phyloP scores from a whole-genome alignment of 495 filamentous ascomycete genomes.

The Aspergillus steynii region DNA sequence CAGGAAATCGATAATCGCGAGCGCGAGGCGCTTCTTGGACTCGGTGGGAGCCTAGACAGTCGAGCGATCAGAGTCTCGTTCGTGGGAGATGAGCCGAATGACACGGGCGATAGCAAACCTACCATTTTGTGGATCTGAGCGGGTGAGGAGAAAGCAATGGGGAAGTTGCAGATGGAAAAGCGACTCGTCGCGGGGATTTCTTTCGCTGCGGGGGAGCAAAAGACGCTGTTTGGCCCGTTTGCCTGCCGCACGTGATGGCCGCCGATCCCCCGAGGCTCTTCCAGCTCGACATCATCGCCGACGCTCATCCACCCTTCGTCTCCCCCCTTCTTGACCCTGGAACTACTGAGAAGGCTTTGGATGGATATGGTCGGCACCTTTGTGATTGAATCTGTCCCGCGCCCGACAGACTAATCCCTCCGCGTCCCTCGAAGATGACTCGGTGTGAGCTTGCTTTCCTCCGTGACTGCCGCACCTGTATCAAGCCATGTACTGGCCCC shows the following conservation, averaged over 20 bases:
- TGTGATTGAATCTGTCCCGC: conserved; percentile 22
- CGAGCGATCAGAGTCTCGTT: not conserved
- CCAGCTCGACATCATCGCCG: conserved; percentile 2
- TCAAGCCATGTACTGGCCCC: conserved; percentile 93
- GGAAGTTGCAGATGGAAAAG: not conserved
- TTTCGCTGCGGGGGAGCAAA: conserved; percentile 15
- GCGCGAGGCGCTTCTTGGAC: conserved; percentile 92
- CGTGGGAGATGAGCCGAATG: not conserved
- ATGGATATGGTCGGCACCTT: conserved; percentile 22
- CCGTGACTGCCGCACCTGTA: conserved; percentile 27
- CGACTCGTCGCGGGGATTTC: conserved; percentile 11
- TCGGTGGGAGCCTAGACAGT: conserved; percentile 53
- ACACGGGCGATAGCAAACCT: not conserved
- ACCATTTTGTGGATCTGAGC: not conserved
- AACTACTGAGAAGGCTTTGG: conserved; percentile 2
- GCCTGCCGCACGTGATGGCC: conserved; percentile 17
- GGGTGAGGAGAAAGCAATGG: not conserved
- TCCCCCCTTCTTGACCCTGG: conserved; percentile 2
- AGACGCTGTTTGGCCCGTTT: conserved; percentile 16
- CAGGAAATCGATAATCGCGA: conserved; percentile 96
- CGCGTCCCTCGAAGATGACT: conserved; percentile 37
- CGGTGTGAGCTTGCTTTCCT: conserved; percentile 37
- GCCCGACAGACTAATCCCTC: conserved; percentile 20
- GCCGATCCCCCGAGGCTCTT: not conserved
- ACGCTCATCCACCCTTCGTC: not conserved